Evolutionary conservation across 2,329 filamentous ascomycete genomes (phyloP).

Genomic region (Nemania sp.): DNA sequence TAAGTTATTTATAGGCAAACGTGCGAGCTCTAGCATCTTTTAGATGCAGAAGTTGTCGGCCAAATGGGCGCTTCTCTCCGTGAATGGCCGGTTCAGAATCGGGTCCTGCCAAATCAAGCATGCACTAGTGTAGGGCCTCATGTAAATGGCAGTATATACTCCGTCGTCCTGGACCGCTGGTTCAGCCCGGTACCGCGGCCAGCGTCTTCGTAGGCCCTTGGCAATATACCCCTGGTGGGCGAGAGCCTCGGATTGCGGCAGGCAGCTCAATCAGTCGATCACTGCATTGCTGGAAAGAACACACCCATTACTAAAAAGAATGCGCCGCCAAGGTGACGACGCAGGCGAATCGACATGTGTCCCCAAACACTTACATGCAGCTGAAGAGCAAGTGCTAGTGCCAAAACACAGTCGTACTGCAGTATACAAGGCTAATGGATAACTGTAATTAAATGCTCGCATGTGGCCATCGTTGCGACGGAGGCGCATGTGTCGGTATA

Average conservation of each 20-base stretch:
- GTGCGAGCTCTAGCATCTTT: not conserved
- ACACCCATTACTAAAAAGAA: conserved; percentile 4
- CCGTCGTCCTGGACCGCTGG: no score
- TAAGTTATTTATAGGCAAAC: not conserved
- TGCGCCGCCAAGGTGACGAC: not conserved
- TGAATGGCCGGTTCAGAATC: no score
- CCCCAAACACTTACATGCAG: not conserved
- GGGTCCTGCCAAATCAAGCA: no score
- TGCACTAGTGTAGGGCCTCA: no score
- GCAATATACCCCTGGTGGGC: not conserved
- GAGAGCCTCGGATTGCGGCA: no score
- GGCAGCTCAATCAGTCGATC: no score
- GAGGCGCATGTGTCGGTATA: no score
- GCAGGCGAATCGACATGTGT: not conserved
- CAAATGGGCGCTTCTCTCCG: not conserved
- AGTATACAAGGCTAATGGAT: no score
- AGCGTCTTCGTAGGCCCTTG: conserved; percentile 1
- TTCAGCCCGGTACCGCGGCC: conserved; percentile 8
- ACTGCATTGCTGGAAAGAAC: no score
- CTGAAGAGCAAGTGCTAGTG: not conserved
- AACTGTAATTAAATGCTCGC: not conserved
- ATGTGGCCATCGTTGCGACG: no score
- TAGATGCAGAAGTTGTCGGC: not conserved
- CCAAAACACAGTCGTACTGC: not conserved
- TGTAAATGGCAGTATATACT: no score